A percentile compares a stretch with the other conserved stretches of the same genome.
These are phyloP conservation scores for Nidula microcarpa DNA, from an alignment of 768 basidiomycete genomes.

Conservation along the genomic window DNA sequence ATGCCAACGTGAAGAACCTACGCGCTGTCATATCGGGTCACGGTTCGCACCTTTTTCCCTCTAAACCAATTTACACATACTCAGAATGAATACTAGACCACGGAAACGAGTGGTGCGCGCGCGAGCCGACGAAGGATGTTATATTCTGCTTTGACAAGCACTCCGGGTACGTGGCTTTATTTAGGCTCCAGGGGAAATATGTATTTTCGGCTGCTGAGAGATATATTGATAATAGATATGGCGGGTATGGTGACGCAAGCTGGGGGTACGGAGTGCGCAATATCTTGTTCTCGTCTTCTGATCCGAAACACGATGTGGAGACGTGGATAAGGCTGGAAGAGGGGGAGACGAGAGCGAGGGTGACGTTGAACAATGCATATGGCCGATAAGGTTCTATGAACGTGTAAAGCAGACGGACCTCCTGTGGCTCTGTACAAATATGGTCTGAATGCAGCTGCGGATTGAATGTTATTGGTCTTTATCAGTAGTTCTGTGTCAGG, in stretches of 20 bases:
- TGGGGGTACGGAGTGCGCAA: slow-evolving; percentile 72
- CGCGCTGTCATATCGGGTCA: slow-evolving; percentile 71
- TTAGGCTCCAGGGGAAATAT: not conserved
- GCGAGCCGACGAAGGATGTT: slow-evolving; percentile 56
- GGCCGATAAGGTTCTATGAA: slow-evolving; percentile 4
- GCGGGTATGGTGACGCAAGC: slow-evolving; percentile 47
- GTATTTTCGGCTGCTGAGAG: not conserved
- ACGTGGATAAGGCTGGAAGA: slow-evolving; percentile 66
- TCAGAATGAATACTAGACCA: slow-evolving; percentile 44
- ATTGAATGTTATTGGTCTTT: no score
- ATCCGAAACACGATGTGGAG: slow-evolving; percentile 43
- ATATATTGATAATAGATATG: slow-evolving; percentile 45
- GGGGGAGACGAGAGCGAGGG: slow-evolving; percentile 52
- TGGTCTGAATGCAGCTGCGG: no score
- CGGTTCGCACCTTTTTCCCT: slow-evolving; percentile 31
- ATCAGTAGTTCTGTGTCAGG: no score
- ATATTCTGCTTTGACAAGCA: slow-evolving; percentile 80
- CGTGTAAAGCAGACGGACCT: no score
- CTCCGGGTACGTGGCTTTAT: slow-evolving; percentile 47
- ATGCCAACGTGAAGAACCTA: slow-evolving; percentile 56
- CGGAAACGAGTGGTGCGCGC: slow-evolving; percentile 77
- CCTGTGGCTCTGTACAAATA: no score
- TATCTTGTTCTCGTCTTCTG: slow-evolving; percentile 49
- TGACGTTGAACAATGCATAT: slow-evolving; percentile 45
- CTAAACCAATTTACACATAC: not conserved